Conservation (phyloP, 2,329 filamentous ascomycete species). For the Grosmannia huntii region DNA sequence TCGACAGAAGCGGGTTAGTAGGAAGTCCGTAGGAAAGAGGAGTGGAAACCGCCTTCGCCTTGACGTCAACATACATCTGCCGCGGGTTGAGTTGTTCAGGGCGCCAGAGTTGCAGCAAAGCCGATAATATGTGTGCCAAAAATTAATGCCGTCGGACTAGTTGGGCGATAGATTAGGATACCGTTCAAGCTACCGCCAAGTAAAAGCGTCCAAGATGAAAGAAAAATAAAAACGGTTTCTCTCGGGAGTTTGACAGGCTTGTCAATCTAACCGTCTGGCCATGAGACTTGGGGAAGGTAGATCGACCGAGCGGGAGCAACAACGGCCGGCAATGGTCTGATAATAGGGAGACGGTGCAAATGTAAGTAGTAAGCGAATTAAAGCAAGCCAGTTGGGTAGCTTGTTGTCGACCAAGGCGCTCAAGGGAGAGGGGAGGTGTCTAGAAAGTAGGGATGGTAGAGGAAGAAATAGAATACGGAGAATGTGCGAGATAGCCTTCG, state of each 20-base stretch:
- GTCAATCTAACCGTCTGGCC: background rate
- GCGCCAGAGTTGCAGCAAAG: background rate
- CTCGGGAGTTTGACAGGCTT: background rate
- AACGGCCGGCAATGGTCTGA: background rate
- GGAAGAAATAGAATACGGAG: background rate
- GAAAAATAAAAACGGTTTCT: background rate
- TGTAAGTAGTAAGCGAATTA: background rate
- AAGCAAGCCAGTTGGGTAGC: background rate
- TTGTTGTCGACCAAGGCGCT: background rate
- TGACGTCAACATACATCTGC: too few species aligned
- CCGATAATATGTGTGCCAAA: background rate
- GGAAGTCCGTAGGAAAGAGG: too few species aligned
- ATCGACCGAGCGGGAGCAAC: background rate
- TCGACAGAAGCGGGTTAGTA: too few species aligned
- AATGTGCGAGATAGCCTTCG: background rate
- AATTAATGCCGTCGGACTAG: background rate
- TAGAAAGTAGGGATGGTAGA: background rate
- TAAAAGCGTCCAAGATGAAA: background rate
- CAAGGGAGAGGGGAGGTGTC: too few species aligned
- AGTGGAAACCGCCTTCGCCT: too few species aligned
- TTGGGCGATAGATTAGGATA: background rate
- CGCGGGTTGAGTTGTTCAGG: too few species aligned
- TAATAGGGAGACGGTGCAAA: background rate
- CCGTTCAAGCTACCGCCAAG: background rate
- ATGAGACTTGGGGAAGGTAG: background rate